Conservation (phyloP, 257 asterid species). For the Plantago major region DNA sequence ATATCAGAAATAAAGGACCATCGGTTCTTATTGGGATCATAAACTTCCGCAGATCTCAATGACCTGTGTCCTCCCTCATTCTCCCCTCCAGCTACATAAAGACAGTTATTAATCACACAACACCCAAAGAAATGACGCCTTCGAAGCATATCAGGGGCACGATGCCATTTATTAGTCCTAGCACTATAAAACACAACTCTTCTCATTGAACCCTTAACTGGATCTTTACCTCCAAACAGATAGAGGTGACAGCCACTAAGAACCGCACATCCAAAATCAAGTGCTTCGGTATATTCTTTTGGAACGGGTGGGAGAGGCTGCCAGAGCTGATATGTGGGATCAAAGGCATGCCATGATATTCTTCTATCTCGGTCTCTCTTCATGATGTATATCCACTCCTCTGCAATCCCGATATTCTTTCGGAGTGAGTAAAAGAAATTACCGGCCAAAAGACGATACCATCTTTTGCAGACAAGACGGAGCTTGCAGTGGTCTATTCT, state of each 20-base stretch:
- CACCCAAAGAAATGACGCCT: constrained; percentile 36
- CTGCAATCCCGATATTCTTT: constrained; percentile 32
- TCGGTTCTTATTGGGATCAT: constrained; percentile 39
- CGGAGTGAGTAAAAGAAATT: constrained; percentile 40
- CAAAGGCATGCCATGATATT: constrained; percentile 40
- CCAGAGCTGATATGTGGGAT: constrained; percentile 38
- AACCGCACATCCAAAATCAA: constrained; percentile 38
- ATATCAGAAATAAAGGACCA: constrained; percentile 39
- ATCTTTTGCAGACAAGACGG: constrained; percentile 41
- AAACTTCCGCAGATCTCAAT: constrained; percentile 36
- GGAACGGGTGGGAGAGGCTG: constrained; percentile 43
- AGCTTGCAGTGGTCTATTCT: constrained; percentile 37
- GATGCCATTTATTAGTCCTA: constrained; percentile 39
- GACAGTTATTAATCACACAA: constrained; percentile 41
- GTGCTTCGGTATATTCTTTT: constrained; percentile 33
- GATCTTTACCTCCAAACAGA: constrained; percentile 43
- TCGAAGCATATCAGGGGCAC: constrained; percentile 46
- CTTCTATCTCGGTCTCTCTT: constrained; percentile 36
- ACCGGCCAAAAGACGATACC: constrained; percentile 36
- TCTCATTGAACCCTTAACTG: constrained; percentile 43
- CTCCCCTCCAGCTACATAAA: constrained; percentile 45
- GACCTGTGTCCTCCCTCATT: constrained; percentile 34
- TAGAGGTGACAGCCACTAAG: constrained; percentile 40
- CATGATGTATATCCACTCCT: constrained; percentile 42
- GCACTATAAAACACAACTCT: constrained; percentile 39